Base-by-base conservation (phyloP, 2,329 filamentous ascomycete genomes). In the Aspergillus ochraceus region DNA sequence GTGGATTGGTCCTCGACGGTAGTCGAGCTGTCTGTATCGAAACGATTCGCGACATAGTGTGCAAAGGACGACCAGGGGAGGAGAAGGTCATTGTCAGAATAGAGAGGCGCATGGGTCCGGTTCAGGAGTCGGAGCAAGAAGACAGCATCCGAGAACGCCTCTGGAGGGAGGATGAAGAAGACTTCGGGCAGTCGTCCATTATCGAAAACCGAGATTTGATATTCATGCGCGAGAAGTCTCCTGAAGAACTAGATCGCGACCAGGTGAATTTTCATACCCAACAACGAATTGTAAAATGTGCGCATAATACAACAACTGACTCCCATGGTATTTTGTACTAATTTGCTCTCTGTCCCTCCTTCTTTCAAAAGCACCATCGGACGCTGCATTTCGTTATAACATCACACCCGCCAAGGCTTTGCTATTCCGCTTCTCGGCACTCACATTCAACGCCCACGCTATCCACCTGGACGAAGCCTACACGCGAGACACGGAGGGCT, bases 391-490 rank as follows among this genome's bases (percentile, higher is more conserved):
- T 66, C 79, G 77, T 19, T 81, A 90, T 66, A 77, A 79, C 0
- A 77, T 97, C 24, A 84, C 78, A 0, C 91, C 92, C 0, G 88
- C 88, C 2, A 81, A 85, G 2, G 80, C 84, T 4, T 84, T 97
- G 4, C 86, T 99, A 56, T 97, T 96, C 78, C 87, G 93, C 60
- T 98, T 94, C 80, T 95, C 90, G 20, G 92, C 92, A 0, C 84
- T 99, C 36, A 94, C 90, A 2, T 93, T 92, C 80, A 99, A 99
- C 75, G 91, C 92, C 1, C 95, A 99, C 76, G 82, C 84, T 17
- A 97, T 99, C 67, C 95, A 99, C 77, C 82, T 96, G 22, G 90
- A 97, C 74, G 84, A 83, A 1, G 71, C 82, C 49, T 96, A 91
- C 76, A 88, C 87, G 54, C 83, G 83, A 45, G 79, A 84, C 12